A percentile compares a stretch with the other conserved stretches of the same genome.
These are phyloP conservation scores for Microcyclospora pomicola DNA, from an alignment of 2,329 filamentous ascomycete genomes.

Conservation along the genomic window DNA sequence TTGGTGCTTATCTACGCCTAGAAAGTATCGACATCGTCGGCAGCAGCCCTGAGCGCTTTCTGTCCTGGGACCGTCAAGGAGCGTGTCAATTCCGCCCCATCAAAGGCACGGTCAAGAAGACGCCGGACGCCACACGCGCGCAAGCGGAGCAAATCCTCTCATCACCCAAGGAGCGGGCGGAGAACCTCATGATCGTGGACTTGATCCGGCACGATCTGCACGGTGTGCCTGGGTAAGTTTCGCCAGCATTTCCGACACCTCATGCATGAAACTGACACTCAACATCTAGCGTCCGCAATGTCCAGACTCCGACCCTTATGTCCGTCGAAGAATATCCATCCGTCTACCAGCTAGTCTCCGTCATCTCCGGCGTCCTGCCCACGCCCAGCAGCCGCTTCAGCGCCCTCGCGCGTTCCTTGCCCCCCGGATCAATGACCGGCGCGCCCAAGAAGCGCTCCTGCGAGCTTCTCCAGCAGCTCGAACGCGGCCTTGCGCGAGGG, in stretches of 20 bases:
- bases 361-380: constrained; percentile 58
- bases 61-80: constrained; percentile 50
- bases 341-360: constrained; percentile 82
- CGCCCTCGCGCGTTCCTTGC: constrained; percentile 62
- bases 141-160: constrained; percentile 61
- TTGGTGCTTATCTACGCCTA: constrained; percentile 57
- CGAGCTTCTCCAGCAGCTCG: constrained; percentile 60
- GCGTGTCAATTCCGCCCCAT: constrained; percentile 75
- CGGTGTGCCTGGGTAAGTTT: constrained; percentile 60
- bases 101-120: constrained; percentile 90
- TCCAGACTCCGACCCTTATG: constrained; percentile 65
- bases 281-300: constrained; percentile 30
- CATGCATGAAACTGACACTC: constrained; percentile 1
- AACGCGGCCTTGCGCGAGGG: constrained; percentile 49
- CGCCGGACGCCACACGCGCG: constrained; percentile 50
- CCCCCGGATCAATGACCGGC: constrained; percentile 91
- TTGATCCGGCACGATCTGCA: constrained; percentile 89
- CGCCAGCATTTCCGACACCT: background rate
- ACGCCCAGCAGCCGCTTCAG: constrained; percentile 48
- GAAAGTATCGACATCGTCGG: constrained; percentile 52
- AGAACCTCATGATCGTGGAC: constrained; percentile 97
- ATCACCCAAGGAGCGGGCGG: constrained; percentile 78
- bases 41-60: constrained; percentile 79
- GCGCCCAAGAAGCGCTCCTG: constrained; percentile 90
- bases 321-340: constrained; percentile 81